These are phyloP conservation scores for Eimeria necatrix DNA, from an alignment of 169 alveolate species.

Conservation along the genomic window DNA sequence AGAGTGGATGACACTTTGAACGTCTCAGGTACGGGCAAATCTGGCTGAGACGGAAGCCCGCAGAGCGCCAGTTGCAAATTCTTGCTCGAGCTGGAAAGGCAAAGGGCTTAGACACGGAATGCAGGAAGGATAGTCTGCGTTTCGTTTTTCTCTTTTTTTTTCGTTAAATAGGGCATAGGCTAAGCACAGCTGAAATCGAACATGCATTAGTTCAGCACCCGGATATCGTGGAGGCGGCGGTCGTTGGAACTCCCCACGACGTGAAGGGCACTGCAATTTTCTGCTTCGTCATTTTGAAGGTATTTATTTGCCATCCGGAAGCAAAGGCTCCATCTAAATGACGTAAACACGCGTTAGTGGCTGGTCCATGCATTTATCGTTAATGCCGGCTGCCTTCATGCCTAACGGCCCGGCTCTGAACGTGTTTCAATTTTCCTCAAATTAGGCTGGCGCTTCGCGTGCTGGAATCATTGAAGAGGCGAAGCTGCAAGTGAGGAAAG, in stretches of 20 bases:
- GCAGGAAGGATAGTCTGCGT: too few species aligned
- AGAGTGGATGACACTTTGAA: conserved; percentile 98
- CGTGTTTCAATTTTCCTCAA: background rate
- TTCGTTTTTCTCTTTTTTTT: background rate
- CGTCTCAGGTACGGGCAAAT: conserved; percentile 86
- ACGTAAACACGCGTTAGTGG: background rate
- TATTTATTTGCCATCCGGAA: conserved; percentile 24
- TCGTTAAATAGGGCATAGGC: conserved; percentile 91
- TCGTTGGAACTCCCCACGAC: conserved; percentile 95
- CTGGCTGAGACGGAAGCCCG: too few species aligned
- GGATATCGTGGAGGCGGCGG: conserved; percentile 95
- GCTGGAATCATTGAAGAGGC: conserved; percentile 44
- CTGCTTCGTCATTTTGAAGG: conserved; percentile 93
- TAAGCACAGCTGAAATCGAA: conserved; percentile 97
- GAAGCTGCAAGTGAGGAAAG: conserved; percentile 85
- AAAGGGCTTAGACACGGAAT: too few species aligned
- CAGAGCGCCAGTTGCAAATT: too few species aligned
- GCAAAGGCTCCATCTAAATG: background rate
- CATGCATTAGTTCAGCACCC: conserved; percentile 93
- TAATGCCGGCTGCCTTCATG: too few species aligned
- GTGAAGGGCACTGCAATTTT: conserved; percentile 96
- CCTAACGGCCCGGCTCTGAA: too few species aligned
- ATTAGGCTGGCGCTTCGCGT: background rate
- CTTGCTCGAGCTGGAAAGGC: too few species aligned
- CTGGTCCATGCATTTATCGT: too few species aligned